Evolutionary conservation across 768 basidiomycete genomes (phyloP).

Genomic region (Mycena indigotica): DNA sequence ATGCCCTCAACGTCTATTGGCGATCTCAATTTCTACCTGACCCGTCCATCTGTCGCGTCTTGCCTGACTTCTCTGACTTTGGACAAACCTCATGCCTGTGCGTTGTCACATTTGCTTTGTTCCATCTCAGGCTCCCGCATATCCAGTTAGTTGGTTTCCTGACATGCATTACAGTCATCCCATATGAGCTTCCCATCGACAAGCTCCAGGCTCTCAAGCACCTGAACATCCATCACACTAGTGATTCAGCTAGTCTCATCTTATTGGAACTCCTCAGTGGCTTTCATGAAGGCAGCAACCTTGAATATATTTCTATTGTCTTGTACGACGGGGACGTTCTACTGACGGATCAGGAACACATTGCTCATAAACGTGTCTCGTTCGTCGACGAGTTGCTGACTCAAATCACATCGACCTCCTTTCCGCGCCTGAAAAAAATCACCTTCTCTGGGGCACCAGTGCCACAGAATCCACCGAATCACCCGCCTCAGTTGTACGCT

Average conservation of each 20-base stretch:
- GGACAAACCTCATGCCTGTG: neutral
- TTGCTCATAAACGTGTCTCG: neutral
- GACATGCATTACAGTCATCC: neutral
- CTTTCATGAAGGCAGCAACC: neutral
- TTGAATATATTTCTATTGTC: neutral
- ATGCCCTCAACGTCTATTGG: neutral
- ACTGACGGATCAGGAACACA: too few species aligned
- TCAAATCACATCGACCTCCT: neutral
- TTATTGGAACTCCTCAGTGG: neutral
- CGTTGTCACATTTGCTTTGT: neutral
- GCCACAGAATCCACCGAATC: neutral
- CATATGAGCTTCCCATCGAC: too few species aligned
- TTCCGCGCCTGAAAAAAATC: neutral
- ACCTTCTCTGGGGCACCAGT: neutral
- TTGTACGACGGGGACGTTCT: neutral
- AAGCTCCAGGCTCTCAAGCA: neutral
- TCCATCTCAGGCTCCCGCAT: neutral
- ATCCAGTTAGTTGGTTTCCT: neutral
- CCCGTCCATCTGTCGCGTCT: neutral
- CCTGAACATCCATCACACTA: neutral
- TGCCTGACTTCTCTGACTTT: constrained; percentile 4
- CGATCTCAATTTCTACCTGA: neutral
- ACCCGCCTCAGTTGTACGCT: neutral
- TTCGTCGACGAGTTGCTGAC: neutral
- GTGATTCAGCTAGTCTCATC: neutral